Percentiles rank a stretch among this genome's conserved stretches.
phyloP scores from a whole-genome alignment of 1,139 yeast species.

The Debaryomyces sp. region DNA sequence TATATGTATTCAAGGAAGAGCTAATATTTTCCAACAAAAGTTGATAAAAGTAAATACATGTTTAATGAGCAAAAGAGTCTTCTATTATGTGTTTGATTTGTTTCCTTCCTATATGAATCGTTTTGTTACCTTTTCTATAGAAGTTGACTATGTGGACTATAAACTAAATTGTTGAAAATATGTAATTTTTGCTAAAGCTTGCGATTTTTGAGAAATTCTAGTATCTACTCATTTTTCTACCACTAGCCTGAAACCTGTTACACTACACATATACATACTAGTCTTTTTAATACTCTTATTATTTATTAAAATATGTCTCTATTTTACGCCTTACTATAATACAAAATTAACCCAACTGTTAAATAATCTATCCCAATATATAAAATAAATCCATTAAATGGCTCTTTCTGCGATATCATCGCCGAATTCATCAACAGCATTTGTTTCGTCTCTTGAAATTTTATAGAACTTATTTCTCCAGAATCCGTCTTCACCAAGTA shows the following conservation, averaged over 20 bases:
- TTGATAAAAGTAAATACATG: neutral
- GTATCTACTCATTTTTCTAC: neutral
- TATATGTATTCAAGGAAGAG: too few species aligned
- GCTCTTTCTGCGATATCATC: slow-evolving; percentile 41
- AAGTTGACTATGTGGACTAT: too few species aligned
- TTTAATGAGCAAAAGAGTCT: neutral
- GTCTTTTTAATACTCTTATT: neutral
- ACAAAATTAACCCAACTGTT: neutral
- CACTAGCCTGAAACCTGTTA: neutral
- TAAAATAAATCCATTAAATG: neutral
- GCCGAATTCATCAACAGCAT: slow-evolving; percentile 11
- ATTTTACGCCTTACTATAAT: neutral
- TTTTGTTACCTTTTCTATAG: too few species aligned
- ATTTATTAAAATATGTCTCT: neutral
- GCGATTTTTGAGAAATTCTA: neutral
- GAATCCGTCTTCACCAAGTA: slow-evolving; percentile 72
- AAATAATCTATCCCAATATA: neutral
- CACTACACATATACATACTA: neutral
- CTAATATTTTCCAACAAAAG: too few species aligned
- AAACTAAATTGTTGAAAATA: neutral
- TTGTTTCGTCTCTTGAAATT: slow-evolving; percentile 27
- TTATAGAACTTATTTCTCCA: slow-evolving; percentile 67
- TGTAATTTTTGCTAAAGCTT: neutral
- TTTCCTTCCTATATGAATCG: neutral
- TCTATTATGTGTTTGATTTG: neutral